Evolutionary conservation across 169 alveolate genomes (phyloP), one percentile per base, ranked within the genome.

Genomic region (Eimeria maxima): DNA sequence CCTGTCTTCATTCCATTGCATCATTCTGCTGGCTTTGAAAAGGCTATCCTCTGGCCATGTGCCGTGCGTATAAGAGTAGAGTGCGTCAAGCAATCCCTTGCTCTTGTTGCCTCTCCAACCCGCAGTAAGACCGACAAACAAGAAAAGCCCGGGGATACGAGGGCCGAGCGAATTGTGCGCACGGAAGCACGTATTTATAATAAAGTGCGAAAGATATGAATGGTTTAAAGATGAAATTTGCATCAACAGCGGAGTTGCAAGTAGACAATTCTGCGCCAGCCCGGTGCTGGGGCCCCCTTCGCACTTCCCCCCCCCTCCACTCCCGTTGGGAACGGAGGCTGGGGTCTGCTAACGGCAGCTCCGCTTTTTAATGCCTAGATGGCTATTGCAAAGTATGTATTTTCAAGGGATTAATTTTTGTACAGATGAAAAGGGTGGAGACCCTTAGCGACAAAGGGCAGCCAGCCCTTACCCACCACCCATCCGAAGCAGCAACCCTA

Each of bases 401-500:
- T 63, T 29, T 55, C 76, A 53, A 27, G 76, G 10, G 65, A 55
- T 6, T 13, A 84, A 55, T 53, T 53, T 55, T 55, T 33, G 38
- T 47, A 14, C 14, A 20, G 47, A 20, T 7, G 22, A 29, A 57
- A 53, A 13, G 57, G 2, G 57, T 16, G 42, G 57, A 84, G 29
- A 76, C 76, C 78, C 29, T 33, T 38, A 22, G 92, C 50, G 57
- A 8, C 71, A 29, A 16, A 44, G 27, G 24, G 42, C 33, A 50
- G 38, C 74, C 76, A 27, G 18, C 78, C 38, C 76, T 57, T 44
- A 44, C 65, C 87, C 55, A 84, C 92, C 92, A 50, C 92, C 92
- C 76, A 84, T 57, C 55, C 45, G 55, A 84, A 84, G 92, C 92
- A 84, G 29, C 78, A 84, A 84, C 92, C 94, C 47, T 13, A 67